Evolutionary conservation across 2,329 filamentous ascomycete genomes (phyloP).

Genomic region (Exserohilum rostratum): DNA sequence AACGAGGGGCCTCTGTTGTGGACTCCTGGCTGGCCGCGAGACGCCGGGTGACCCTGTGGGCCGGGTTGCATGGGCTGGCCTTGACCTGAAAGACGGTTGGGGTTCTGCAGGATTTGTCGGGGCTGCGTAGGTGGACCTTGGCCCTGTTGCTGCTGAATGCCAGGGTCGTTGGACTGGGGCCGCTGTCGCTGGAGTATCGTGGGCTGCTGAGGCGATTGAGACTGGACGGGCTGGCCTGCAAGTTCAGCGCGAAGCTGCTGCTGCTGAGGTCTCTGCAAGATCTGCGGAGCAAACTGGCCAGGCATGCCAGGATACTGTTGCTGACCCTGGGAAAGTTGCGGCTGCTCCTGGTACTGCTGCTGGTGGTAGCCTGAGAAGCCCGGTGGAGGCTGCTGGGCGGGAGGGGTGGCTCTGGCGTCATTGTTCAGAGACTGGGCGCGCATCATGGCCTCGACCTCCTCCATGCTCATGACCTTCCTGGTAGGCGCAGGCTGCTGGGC

Average conservation of each 20-base stretch:
- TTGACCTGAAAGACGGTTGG: slow-evolving; percentile 64
- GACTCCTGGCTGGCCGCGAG: slow-evolving; percentile 42
- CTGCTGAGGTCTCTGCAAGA: slow-evolving; percentile 55
- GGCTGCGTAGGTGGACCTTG: slow-evolving; percentile 56
- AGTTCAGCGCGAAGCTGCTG: slow-evolving; percentile 52
- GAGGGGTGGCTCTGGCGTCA: slow-evolving; percentile 26
- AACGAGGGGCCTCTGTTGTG: slow-evolving; percentile 57
- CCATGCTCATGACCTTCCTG: slow-evolving; percentile 90
- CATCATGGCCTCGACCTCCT: slow-evolving; percentile 96
- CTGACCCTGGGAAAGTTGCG: slow-evolving; percentile 39
- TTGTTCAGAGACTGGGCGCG: slow-evolving; percentile 65
- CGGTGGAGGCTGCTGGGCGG: slow-evolving; percentile 39
- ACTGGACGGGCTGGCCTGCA: slow-evolving; percentile 44
- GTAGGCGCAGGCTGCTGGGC: slow-evolving; percentile 31
- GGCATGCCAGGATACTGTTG: slow-evolving; percentile 38
- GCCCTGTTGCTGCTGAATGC: slow-evolving; percentile 44
- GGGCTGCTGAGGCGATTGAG: slow-evolving; percentile 38
- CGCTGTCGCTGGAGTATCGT: slow-evolving; percentile 46
- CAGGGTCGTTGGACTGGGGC: slow-evolving; percentile 29
- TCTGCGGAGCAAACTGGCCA: slow-evolving; percentile 56
- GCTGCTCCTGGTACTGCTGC: slow-evolving; percentile 20
- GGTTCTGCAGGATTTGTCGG: slow-evolving; percentile 80
- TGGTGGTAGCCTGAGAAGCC: slow-evolving; percentile 18
- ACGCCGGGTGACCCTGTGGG: slow-evolving; percentile 32
- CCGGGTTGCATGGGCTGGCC: slow-evolving; percentile 47